Percentiles rank a stretch among this genome's conserved stretches.
phyloP scores from a whole-genome alignment of 441 rosid genomes.

The Euphorbia corollata region DNA sequence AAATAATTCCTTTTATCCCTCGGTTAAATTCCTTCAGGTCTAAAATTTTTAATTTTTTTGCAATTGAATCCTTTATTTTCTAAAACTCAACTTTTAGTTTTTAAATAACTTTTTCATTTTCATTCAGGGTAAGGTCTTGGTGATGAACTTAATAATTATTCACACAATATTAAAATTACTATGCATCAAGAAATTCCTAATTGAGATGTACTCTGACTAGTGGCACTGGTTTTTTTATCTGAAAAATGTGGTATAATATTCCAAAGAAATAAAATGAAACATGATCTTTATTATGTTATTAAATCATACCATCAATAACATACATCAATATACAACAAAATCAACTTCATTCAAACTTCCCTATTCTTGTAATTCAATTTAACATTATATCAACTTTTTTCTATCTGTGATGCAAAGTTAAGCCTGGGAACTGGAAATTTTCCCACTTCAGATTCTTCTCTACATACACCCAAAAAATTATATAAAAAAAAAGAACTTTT shows the following conservation, averaged over 20 bases:
- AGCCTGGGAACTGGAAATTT: constrained; percentile 19
- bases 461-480: constrained; percentile 16
- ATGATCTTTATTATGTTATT: constrained; percentile 12
- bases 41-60: too few relatives aligned
- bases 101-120: too few relatives aligned
- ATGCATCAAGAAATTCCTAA: too few relatives aligned
- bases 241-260: background rate
- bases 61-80: too few relatives aligned
- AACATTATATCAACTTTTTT: constrained; percentile 8
- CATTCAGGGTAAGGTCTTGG: too few relatives aligned
- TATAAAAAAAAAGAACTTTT: constrained; percentile 12
- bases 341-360: constrained; percentile 8
- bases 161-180: too few relatives aligned
- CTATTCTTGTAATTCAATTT: constrained; percentile 3
- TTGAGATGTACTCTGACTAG: too few relatives aligned
- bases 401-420: constrained; percentile 16
- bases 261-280: constrained; percentile 2
- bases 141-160: too few relatives aligned
- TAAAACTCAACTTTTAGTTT: too few relatives aligned
- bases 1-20: too few relatives aligned
- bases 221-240: too few relatives aligned
- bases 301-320: constrained; percentile 9
- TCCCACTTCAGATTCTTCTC: constrained; percentile 19
- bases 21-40: too few relatives aligned
- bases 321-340: constrained; percentile 11